Conservation (phyloP, 306 rosid species). For the Styphnolobium japonicum region DNA sequence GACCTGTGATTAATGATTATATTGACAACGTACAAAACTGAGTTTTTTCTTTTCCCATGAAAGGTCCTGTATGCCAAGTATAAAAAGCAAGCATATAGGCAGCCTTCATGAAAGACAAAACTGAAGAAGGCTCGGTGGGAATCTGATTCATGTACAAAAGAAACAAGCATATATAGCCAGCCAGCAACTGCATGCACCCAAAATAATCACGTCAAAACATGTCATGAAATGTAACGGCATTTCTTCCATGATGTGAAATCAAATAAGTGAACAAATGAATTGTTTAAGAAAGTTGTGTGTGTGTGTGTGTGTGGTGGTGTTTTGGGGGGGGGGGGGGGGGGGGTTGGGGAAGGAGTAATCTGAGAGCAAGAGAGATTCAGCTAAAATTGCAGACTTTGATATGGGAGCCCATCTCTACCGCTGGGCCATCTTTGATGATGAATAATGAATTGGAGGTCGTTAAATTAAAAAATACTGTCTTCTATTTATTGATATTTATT, state of each 20-base stretch:
- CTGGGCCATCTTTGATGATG: too few relatives aligned
- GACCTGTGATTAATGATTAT: slow-evolving; percentile 36
- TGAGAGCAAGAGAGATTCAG: neutral
- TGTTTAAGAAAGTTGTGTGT: neutral
- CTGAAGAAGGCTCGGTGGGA: slow-evolving; percentile 49
- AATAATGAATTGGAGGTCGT: too few relatives aligned
- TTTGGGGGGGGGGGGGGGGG: too few relatives aligned
- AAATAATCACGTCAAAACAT: slow-evolving; percentile 2
- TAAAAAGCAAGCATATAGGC: slow-evolving; percentile 46
- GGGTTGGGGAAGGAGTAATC: neutral
- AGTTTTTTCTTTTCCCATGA: slow-evolving; percentile 36
- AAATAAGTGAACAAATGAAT: neutral
- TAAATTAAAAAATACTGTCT: too few relatives aligned
- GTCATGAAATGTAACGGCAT: neutral
- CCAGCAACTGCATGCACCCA: slow-evolving; percentile 46
- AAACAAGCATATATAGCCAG: slow-evolving; percentile 44
- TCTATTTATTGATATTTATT: too few relatives aligned
- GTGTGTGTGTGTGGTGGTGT: too few relatives aligned
- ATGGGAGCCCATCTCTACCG: too few relatives aligned
- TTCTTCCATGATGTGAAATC: neutral
- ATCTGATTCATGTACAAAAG: slow-evolving; percentile 68
- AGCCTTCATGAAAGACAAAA: slow-evolving; percentile 55
- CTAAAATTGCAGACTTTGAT: too few relatives aligned
- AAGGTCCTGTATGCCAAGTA: slow-evolving; percentile 42
- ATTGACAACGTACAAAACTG: slow-evolving; percentile 38